Evolutionary conservation across 169 alveolate species (phyloP), one percentile per base, ranked within the genome.

Genomic region (Perkinsus marinus): DNA sequence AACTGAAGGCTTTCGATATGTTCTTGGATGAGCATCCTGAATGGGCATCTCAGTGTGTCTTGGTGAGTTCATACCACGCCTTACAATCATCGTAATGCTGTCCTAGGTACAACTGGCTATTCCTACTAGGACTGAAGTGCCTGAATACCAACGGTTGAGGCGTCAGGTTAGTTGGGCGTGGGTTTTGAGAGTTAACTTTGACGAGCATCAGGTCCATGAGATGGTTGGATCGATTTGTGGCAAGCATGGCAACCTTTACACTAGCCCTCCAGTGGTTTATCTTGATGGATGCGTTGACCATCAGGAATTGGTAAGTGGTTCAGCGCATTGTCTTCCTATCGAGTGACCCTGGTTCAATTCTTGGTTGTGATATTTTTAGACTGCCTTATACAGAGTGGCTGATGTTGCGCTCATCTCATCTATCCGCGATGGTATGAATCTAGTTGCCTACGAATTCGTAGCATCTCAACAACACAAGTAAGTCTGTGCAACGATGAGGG

Each of bases 1-100:
- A 94, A 89, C 93, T 93, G 69, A 90, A 57, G 89, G 95, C 94
- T 39, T 93, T 93, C 91, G 94, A 93, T 89, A 34, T 92, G 41
- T 93, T 93, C 57, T 90, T 94, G 91, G 93, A 92, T 34, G 47
- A 68, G 39, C 92, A 93, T 68, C 93, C 93, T 0, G 94, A 91
- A 30, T 92, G 93, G 95, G 57, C 37, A n/a, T 57, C 79, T 7
- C 79, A 57, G 79, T 57, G 79, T 16, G 79, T 57, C 79, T 57
- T 57, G 79, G 79, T 57, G 22, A 57, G 79, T 6, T 5, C 36
- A 41, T 41, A 41, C 46, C 46, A 41, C 46, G 19, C 10, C 10
- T 41, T 41, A 41, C 46, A 41, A 41, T 41, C 46, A 41, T 10
- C 46, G 10, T 41, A 6, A 6, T 57, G 91, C 90, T 43, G 57